These are phyloP conservation scores for Ogataea hybrid DNA, from an alignment of 1,139 yeast genomes.

Conservation along the genomic window DNA sequence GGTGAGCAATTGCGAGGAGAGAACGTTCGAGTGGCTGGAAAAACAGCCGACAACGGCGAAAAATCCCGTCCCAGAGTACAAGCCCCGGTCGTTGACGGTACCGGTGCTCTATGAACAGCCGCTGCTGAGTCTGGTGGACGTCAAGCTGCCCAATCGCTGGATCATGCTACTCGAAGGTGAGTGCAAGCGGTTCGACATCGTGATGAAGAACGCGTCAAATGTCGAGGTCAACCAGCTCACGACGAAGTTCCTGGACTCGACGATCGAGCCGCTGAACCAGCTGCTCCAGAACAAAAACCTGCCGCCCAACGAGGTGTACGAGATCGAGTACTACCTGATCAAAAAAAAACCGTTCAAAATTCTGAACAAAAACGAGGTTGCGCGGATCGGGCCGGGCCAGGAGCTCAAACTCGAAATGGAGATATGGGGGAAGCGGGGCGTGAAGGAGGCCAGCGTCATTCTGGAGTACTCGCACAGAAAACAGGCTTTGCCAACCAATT, in stretches of 20 bases:
- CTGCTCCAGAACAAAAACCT: constrained; percentile 40
- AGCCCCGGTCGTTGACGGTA: constrained; percentile 2
- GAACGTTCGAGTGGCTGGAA: constrained; percentile 35
- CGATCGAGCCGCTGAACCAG: constrained; percentile 59
- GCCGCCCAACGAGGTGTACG: constrained; percentile 65
- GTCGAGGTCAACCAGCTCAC: constrained; percentile 56
- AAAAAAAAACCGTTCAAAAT: constrained; percentile 55
- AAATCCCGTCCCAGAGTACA: constrained; percentile 2
- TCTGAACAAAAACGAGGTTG: constrained; percentile 29
- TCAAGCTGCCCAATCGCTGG: constrained; percentile 64
- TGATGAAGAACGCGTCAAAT: constrained; percentile 55
- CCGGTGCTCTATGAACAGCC: constrained; percentile 68
- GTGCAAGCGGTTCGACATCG: constrained; percentile 46
- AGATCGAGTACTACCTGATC: constrained; percentile 67
- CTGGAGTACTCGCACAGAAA: constrained; percentile 62
- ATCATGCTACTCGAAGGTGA: constrained; percentile 84
- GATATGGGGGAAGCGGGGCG: constrained; percentile 70
- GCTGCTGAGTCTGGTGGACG: constrained; percentile 48
- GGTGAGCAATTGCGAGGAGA: constrained; percentile 43
- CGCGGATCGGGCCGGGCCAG: constrained; percentile 22
- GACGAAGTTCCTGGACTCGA: constrained; percentile 71
- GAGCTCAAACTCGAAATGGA: constrained; percentile 49
- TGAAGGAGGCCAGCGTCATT: constrained; percentile 62
- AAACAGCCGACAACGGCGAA: background rate
- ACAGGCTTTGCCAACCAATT: constrained; percentile 28